These are phyloP conservation scores for Mycena albidolilacea DNA, from an alignment of 768 basidiomycete species.

Conservation along the genomic window DNA sequence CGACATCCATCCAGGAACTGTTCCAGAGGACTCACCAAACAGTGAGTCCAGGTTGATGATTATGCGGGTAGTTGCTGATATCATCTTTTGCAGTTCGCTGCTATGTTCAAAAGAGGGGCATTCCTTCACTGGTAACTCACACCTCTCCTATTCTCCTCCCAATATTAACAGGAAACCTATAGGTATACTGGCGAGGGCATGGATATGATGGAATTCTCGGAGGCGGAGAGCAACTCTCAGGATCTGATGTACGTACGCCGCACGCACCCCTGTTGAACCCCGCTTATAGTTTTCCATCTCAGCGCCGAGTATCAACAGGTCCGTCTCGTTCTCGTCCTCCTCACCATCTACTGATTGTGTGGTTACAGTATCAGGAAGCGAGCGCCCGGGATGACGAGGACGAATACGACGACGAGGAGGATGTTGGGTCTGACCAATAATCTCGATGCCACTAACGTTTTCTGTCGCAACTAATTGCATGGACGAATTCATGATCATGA, in stretches of 20 bases:
- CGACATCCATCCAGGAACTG: slow-evolving; percentile 88
- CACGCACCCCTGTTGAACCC: not conserved
- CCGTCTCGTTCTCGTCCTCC: slow-evolving; percentile 34
- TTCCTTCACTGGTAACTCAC: slow-evolving; percentile 83
- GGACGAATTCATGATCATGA: slow-evolving; percentile 17
- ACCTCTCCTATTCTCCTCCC: not conserved
- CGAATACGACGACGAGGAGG: slow-evolving; percentile 49
- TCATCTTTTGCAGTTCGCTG: slow-evolving; percentile 66
- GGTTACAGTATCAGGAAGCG: slow-evolving; percentile 73
- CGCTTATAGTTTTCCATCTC: slow-evolving; percentile 26
- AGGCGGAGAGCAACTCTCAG: slow-evolving; percentile 86
- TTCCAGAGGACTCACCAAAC: slow-evolving; percentile 81
- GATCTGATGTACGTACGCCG: slow-evolving; percentile 79
- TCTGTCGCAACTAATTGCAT: slow-evolving; percentile 25
- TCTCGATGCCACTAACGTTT: not conserved
- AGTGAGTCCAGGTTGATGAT: slow-evolving; percentile 52
- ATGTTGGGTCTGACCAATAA: slow-evolving; percentile 35
- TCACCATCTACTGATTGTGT: not conserved
- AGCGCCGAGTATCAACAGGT: slow-evolving; percentile 94
- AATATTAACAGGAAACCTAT: not conserved
- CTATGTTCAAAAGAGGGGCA: slow-evolving; percentile 88
- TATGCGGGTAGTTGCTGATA: slow-evolving; percentile 6
- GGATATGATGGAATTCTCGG: slow-evolving; percentile 89
- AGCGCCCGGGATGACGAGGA: slow-evolving; percentile 57
- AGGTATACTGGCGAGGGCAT: slow-evolving; percentile 92